phyloP scores from a whole-genome alignment of 2,329 filamentous ascomycete genomes.

The Pezicula neosporulosa region DNA sequence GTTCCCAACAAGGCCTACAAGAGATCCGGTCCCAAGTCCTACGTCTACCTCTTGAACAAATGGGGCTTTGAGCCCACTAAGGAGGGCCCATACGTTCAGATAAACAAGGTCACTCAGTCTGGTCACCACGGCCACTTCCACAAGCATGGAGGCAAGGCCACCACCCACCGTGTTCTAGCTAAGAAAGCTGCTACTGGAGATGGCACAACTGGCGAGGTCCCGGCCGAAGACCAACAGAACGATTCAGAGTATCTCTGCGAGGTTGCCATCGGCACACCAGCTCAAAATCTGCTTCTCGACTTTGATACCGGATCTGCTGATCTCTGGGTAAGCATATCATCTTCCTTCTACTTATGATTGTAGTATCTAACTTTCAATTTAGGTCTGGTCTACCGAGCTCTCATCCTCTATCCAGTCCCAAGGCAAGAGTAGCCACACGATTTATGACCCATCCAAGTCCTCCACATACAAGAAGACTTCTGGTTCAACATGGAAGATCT shows the following conservation, averaged over 20 bases:
- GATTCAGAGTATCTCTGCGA: conserved; percentile 63
- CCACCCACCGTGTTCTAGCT: conserved; percentile 42
- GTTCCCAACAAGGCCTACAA: conserved; percentile 58
- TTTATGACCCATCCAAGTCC: conserved; percentile 60
- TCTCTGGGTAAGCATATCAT: conserved; percentile 52
- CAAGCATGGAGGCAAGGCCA: conserved; percentile 44
- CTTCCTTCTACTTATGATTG: neutral
- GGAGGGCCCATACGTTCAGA: conserved; percentile 56
- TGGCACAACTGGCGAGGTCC: conserved; percentile 40
- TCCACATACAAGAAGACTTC: conserved; percentile 49
- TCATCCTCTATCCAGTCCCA: conserved; percentile 29
- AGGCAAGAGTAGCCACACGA: conserved; percentile 40
- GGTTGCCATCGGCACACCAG: conserved; percentile 61
- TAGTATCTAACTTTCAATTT: conserved; percentile 8
- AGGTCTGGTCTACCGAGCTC: conserved; percentile 54
- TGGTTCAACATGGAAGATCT: conserved; percentile 58
- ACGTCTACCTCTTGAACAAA: conserved; percentile 57
- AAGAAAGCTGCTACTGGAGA: conserved; percentile 36
- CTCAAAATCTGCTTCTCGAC: conserved; percentile 58
- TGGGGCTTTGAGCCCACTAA: conserved; percentile 61
- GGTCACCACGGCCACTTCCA: conserved; percentile 41
- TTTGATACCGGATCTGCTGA: conserved; percentile 72
- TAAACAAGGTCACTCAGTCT: conserved; percentile 33
- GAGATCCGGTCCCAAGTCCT: conserved; percentile 58
- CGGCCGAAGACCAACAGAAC: conserved; percentile 63